These are phyloP conservation scores for Astrocystis sublimbata DNA, from an alignment of 495 filamentous ascomycete genomes.

Conservation along the genomic window DNA sequence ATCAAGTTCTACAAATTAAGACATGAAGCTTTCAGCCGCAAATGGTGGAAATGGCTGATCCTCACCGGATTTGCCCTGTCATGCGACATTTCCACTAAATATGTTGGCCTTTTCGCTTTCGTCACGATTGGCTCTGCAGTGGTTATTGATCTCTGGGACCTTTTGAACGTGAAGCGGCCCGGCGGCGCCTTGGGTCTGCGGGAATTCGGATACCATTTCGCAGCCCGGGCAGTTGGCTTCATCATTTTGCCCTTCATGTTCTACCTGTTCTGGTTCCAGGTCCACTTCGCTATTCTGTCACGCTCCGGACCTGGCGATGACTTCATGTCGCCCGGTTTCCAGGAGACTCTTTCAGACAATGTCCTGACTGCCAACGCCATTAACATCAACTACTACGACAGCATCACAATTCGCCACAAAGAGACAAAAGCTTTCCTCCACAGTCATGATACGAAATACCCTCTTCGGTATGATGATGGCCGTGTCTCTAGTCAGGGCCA, in stretches of 20 bases:
- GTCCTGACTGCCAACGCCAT: slow-evolving; percentile 83
- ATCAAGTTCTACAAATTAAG: slow-evolving; percentile 97
- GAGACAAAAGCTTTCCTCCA: slow-evolving; percentile 96
- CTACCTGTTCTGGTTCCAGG: slow-evolving; percentile 99
- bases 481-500: slow-evolving; percentile 96
- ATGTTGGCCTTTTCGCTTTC: slow-evolving; percentile 95
- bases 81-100: slow-evolving; percentile 98
- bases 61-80: slow-evolving; percentile 91
- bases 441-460: slow-evolving; percentile 87
- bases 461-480: slow-evolving; percentile 93
- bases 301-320: slow-evolving; percentile 94
- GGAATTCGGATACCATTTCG: slow-evolving; percentile 87
- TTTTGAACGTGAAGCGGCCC: slow-evolving; percentile 82
- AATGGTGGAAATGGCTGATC: slow-evolving; percentile 99
- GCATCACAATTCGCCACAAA: slow-evolving; percentile 87
- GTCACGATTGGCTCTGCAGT: slow-evolving; percentile 95
- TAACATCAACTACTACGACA: slow-evolving; percentile 86
- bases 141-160: slow-evolving; percentile 89
- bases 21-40: slow-evolving; percentile 83
- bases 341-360: slow-evolving; percentile 94
- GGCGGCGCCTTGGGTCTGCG: slow-evolving; percentile 73
- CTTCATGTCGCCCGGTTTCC: slow-evolving; percentile 98
- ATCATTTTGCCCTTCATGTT: slow-evolving; percentile 93
- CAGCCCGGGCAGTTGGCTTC: slow-evolving; percentile 76
- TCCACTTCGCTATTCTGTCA: slow-evolving; percentile 88